Evolutionary conservation across 2,329 filamentous ascomycete species (phyloP).

Genomic region (Mariannaea elegans): DNA sequence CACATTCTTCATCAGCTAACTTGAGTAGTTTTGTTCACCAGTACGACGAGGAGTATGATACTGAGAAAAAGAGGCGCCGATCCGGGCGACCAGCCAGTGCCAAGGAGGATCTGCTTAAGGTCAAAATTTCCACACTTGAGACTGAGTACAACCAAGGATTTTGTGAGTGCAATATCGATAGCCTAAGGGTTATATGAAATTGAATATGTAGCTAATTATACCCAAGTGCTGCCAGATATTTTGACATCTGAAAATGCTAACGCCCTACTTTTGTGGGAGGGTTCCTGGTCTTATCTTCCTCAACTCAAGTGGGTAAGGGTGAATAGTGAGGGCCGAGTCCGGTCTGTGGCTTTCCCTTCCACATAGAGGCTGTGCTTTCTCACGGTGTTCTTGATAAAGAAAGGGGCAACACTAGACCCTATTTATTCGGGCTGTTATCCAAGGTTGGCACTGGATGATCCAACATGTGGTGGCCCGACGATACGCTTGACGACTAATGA

Average conservation of each 20-base stretch:
- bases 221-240: constrained; percentile 76
- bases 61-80: constrained; percentile 74
- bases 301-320: constrained; percentile 82
- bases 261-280: constrained; percentile 78
- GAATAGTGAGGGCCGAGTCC: constrained; percentile 68
- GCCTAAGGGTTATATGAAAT: not conserved
- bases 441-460: constrained; percentile 23
- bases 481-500: constrained; percentile 17
- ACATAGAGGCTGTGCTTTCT: constrained; percentile 32
- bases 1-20: not conserved
- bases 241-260: constrained; percentile 70
- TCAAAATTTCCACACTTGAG: constrained; percentile 74
- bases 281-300: constrained; percentile 82
- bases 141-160: constrained; percentile 87
- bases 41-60: constrained; percentile 74
- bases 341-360: constrained; percentile 82
- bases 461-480: not conserved
- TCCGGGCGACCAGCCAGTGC: constrained; percentile 81
- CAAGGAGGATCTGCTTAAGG: constrained; percentile 79
- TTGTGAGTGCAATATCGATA: constrained; percentile 60
- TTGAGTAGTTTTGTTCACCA: constrained; percentile 69
- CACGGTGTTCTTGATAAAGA: not conserved
- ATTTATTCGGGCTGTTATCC: not conserved
- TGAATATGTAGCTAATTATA: constrained; percentile 20
- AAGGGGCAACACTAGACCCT: not conserved